phyloP scores from a whole-genome alignment of 768 basidiomycete species.

The Sporobolomyces pararoseus region DNA sequence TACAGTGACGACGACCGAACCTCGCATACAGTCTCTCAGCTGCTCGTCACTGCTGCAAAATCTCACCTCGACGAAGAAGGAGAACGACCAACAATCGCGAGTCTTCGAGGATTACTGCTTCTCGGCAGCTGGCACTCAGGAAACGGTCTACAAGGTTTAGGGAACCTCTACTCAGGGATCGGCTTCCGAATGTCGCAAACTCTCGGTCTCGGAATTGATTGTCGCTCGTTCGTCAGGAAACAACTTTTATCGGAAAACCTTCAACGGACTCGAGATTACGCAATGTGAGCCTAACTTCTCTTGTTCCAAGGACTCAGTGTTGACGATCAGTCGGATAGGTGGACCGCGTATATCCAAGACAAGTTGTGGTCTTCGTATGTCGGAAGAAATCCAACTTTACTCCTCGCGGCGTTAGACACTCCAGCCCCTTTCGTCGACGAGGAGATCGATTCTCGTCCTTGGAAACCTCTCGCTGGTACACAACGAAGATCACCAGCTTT shows the following conservation, averaged over 20 bases:
- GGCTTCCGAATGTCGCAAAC: conserved; percentile 23
- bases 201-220: conserved; percentile 39
- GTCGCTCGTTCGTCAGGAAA: conserved; percentile 4
- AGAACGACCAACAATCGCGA: conserved; percentile 31
- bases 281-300: conserved; percentile 2
- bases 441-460: conserved; percentile 10
- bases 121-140: conserved; percentile 29
- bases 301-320: background rate
- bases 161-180: conserved; percentile 27
- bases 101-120: conserved; percentile 32
- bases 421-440: conserved; percentile 20
- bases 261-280: conserved; percentile 25
- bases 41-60: conserved; percentile 10
- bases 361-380: conserved; percentile 44
- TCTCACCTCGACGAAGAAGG: conserved; percentile 28
- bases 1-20: conserved; percentile 22
- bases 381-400: conserved; percentile 31
- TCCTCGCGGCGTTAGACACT: conserved; percentile 15
- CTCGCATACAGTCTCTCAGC: background rate
- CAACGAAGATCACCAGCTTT: background rate
- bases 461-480: conserved; percentile 11
- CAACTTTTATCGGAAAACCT: conserved; percentile 28
- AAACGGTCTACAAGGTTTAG: background rate
- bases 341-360: conserved; percentile 38
- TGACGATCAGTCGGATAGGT: conserved; percentile 1